These are phyloP conservation scores for Colletotrichum tabaci DNA, from an alignment of 2,329 filamentous ascomycete species.

Conservation along the genomic window DNA sequence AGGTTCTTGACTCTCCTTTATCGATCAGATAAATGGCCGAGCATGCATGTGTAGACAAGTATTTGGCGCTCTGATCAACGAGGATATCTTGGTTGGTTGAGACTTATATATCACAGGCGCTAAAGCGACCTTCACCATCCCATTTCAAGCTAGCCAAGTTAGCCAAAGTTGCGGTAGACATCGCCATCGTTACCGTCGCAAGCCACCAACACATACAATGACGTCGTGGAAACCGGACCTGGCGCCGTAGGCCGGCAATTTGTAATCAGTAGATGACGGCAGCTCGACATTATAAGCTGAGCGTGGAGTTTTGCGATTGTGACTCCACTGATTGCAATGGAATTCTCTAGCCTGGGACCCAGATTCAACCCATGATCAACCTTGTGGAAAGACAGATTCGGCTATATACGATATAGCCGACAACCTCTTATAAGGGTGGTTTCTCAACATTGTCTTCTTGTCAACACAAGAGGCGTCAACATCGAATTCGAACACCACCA, in stretches of 20 bases:
- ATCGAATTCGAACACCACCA: background rate
- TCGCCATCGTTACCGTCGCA: no score
- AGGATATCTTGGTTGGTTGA: no score
- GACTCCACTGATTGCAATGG: background rate
- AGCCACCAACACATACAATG: background rate
- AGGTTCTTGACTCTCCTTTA: no score
- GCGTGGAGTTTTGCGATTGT: no score
- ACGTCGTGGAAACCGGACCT: slow-evolving; percentile 2
- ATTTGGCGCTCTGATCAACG: no score
- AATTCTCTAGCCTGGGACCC: background rate
- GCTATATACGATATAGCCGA: slow-evolving; percentile 4
- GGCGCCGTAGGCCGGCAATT: slow-evolving; percentile 4
- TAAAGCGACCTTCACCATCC: no score
- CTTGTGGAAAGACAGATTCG: background rate
- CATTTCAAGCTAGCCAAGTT: no score
- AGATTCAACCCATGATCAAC: background rate
- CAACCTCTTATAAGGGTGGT: background rate
- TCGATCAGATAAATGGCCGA: no score
- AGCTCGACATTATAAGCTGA: background rate
- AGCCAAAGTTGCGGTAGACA: no score
- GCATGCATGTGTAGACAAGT: no score
- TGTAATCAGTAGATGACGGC: background rate
- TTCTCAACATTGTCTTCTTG: background rate
- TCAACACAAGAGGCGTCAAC: background rate
- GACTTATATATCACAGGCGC: no score